A percentile compares a stretch with the other conserved stretches of the same genome.
phyloP scores from a whole-genome alignment of 768 basidiomycete species.

The Agrocybe praecox region DNA sequence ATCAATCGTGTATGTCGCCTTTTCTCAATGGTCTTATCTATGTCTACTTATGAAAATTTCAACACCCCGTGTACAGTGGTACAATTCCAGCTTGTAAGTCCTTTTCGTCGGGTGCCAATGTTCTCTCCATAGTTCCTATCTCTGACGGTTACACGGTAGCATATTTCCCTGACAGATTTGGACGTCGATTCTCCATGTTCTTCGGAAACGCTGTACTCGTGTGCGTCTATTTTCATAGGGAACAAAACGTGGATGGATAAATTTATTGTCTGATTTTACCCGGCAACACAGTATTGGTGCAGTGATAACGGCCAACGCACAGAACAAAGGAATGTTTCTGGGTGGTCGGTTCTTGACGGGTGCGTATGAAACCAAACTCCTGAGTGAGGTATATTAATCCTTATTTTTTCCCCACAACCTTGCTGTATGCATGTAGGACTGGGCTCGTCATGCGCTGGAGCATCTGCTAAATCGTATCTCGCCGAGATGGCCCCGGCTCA shows the following conservation, averaged over 20 bases:
- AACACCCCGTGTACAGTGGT: slow-evolving; percentile 27
- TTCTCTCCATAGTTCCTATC: too few species aligned
- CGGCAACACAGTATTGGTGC: slow-evolving; percentile 40
- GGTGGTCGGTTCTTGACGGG: slow-evolving; percentile 56
- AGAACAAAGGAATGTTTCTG: slow-evolving; percentile 42
- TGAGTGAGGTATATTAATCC: background rate
- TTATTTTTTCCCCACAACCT: background rate
- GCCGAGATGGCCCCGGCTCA: slow-evolving; percentile 53
- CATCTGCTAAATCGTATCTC: slow-evolving; percentile 52
- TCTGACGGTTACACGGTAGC: slow-evolving; percentile 25
- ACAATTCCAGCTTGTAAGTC: slow-evolving; percentile 45
- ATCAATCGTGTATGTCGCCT: slow-evolving; percentile 34
- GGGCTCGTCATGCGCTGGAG: slow-evolving; percentile 45
- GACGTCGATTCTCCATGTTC: slow-evolving; percentile 53
- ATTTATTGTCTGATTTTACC: background rate
- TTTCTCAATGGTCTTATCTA: background rate
- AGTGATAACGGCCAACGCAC: slow-evolving; percentile 50
- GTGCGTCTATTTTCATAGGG: slow-evolving; percentile 31
- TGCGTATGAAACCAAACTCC: slow-evolving; percentile 12
- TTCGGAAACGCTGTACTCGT: slow-evolving; percentile 47
- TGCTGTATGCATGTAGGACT: slow-evolving; percentile 28
- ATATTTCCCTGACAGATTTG: slow-evolving; percentile 49
- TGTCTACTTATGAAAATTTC: too few species aligned
- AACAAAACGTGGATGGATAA: background rate
- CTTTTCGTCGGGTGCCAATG: background rate